Conservation (phyloP, 805 yeast genomes). For the Candida peoriensis region DNA sequence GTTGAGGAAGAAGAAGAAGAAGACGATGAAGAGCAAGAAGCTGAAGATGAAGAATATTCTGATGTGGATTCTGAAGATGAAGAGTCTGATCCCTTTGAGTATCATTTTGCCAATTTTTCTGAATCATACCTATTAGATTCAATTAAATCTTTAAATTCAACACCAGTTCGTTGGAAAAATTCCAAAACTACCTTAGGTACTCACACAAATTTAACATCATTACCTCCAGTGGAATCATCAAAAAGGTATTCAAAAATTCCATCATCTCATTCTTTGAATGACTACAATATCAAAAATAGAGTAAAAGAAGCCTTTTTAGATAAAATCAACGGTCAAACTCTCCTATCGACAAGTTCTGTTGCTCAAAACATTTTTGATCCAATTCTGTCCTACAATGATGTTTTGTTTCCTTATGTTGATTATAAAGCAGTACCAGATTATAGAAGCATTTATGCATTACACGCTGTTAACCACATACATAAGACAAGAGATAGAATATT, state of each 20-base stretch:
- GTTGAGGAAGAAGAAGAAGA: conserved; percentile 19
- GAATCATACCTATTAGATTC: conserved; percentile 33
- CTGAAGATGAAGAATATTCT: conserved; percentile 25
- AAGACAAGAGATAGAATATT: conserved; percentile 85
- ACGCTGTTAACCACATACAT: conserved; percentile 73
- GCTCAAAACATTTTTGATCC: conserved; percentile 57
- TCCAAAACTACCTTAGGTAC: conserved; percentile 14
- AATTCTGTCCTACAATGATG: conserved; percentile 67
- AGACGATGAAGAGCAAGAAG: conserved; percentile 23
- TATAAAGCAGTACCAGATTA: conserved; percentile 47
- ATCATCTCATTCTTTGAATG: conserved; percentile 20
- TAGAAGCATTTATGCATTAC: conserved; percentile 61
- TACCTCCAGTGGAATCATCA: conserved; percentile 21
- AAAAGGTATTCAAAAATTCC: conserved; percentile 17
- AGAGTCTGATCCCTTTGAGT: conserved; percentile 67
- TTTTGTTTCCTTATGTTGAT: conserved; percentile 52
- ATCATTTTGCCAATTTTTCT: conserved; percentile 58
- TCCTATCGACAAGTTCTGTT: conserved; percentile 29
- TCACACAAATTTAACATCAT: conserved; percentile 19
- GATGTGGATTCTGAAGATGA: conserved; percentile 26
- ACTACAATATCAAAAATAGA: conserved; percentile 44
- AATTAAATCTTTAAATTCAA: conserved; percentile 26
- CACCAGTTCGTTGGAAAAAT: conserved; percentile 22
- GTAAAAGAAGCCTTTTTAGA: conserved; percentile 24
- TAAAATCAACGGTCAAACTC: conserved; percentile 14